Conservation (phyloP, 169 alveolate species). For the Besnoitia besnoiti region DNA sequence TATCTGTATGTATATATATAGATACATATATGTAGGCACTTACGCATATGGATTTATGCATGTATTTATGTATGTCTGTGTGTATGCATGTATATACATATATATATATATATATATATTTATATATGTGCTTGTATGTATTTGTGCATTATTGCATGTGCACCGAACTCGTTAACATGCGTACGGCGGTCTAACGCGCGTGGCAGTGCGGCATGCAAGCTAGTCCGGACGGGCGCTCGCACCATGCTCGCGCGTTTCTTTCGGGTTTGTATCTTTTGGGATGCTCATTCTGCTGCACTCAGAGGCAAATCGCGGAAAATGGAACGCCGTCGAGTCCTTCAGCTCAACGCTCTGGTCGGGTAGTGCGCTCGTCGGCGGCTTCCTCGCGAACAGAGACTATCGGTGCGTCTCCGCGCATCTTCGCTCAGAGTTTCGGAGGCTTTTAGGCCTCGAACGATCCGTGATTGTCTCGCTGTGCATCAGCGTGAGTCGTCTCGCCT, state of each 20-base stretch:
- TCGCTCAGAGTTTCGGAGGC: too few species aligned
- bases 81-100: not conserved
- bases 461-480: too few species aligned
- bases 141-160: too few species aligned
- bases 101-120: not conserved
- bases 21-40: not conserved
- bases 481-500: too few species aligned
- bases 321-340: constrained; percentile 71
- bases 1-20: not conserved
- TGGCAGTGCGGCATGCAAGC: not conserved
- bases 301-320: constrained; percentile 57
- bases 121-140: too few species aligned
- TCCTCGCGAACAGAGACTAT: constrained; percentile 69
- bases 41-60: too few species aligned
- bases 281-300: not conserved
- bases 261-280: not conserved
- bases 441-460: too few species aligned
- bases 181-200: too few species aligned
- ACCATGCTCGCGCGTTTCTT: too few species aligned
- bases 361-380: constrained; percentile 72
- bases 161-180: not conserved
- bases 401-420: too few species aligned
- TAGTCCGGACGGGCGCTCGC: not conserved
- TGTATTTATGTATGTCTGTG: not conserved
- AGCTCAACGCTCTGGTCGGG: constrained; percentile 75